Conservation (phyloP, 2,329 filamentous ascomycete species). For the Fusarium oligoseptatum region DNA sequence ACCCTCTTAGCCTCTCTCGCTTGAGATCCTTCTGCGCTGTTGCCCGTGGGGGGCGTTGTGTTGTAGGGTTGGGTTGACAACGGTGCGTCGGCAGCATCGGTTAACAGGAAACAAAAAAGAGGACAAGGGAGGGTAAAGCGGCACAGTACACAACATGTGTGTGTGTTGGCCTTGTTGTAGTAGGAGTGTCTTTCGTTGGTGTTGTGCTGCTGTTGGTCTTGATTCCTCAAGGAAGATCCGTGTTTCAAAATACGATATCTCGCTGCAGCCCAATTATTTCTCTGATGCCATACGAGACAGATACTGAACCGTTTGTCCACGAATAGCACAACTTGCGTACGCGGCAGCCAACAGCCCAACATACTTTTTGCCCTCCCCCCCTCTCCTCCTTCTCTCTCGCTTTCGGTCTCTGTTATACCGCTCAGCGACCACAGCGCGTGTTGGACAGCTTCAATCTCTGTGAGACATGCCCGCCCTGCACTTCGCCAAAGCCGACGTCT, state of each 20-base stretch:
- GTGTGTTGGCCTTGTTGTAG: background rate
- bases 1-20: background rate
- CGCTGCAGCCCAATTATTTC: background rate
- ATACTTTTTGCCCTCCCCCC: background rate
- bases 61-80: background rate
- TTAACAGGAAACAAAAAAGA: background rate
- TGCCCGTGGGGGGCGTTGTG: background rate
- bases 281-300: background rate
- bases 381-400: background rate
- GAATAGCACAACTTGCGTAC: background rate
- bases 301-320: background rate
- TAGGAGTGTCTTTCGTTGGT: background rate
- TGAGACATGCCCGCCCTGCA: conserved; percentile 38
- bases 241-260: conserved; percentile 12
- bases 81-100: conserved; percentile 3
- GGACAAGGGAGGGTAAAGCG: background rate
- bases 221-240: conserved; percentile 11
- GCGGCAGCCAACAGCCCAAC: background rate
- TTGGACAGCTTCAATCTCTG: conserved; percentile 21
- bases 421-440: conserved; percentile 4
- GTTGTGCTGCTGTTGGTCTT: background rate
- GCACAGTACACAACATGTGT: background rate
- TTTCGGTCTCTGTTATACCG: conserved; percentile 22
- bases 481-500: conserved; percentile 15
- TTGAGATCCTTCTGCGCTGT: background rate